A percentile compares a stretch with the other conserved stretches of the same genome.
Evolutionary conservation across 768 basidiomycete genomes (phyloP).

Genomic region (Naganishia onofrii): DNA sequence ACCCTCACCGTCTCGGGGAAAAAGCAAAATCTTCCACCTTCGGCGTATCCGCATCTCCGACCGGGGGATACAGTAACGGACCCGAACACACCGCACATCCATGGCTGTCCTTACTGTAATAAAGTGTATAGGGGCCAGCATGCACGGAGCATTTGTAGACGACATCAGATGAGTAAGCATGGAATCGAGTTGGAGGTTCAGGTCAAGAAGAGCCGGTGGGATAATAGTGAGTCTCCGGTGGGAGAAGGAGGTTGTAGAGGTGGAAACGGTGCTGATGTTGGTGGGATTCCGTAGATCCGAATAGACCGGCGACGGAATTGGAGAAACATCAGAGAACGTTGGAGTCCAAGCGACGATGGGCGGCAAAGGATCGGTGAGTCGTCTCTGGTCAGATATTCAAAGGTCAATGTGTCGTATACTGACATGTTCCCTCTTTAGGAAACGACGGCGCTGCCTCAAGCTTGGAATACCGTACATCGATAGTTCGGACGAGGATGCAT

Average conservation of each 20-base stretch:
- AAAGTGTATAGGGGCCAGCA: conserved; percentile 55
- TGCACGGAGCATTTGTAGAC: conserved; percentile 53
- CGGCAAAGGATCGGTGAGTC: conserved; percentile 50
- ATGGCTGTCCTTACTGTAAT: conserved; percentile 44
- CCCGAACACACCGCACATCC: conserved; percentile 26
- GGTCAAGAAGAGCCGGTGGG: conserved; percentile 54
- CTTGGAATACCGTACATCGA: conserved; percentile 26
- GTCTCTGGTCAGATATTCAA: not conserved
- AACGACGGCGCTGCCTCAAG: conserved; percentile 27
- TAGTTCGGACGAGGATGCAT: conserved; percentile 16
- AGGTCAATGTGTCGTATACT: not conserved
- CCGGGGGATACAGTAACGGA: conserved; percentile 32
- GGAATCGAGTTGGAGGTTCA: conserved; percentile 53
- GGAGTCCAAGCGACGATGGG: conserved; percentile 53
- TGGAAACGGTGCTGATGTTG: no score
- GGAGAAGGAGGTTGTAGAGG: no score
- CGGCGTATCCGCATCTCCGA: conserved; percentile 23
- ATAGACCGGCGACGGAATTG: conserved; percentile 50
- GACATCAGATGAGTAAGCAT: conserved; percentile 56
- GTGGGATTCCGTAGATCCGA: conserved; percentile 41
- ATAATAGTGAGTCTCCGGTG: conserved; percentile 48
- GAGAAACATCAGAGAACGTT: conserved; percentile 51
- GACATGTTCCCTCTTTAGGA: conserved; percentile 3
- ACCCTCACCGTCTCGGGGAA: conserved; percentile 1
- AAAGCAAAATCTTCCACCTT: conserved; percentile 19